These are phyloP conservation scores for Phytophthora macrochlamydospora DNA, from an alignment of 352 stramenopile species.

Conservation along the genomic window DNA sequence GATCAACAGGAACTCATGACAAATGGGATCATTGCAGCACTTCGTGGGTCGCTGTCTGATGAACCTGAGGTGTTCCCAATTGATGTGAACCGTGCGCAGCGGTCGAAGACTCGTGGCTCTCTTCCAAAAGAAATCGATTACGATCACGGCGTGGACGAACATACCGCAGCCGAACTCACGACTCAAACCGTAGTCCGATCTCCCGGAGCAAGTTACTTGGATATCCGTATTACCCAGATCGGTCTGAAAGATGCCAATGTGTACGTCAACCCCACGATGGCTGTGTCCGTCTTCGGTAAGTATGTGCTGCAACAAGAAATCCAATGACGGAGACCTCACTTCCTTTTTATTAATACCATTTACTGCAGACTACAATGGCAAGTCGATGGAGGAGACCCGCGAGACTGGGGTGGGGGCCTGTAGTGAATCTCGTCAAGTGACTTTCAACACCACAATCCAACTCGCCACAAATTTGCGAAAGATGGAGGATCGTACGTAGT, in stretches of 20 bases:
- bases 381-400: conserved; percentile 54
- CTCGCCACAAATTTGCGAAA: conserved; percentile 52
- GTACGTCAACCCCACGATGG: conserved; percentile 70
- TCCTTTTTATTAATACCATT: not conserved
- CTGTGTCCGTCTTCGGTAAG: conserved; percentile 65
- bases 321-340: not conserved
- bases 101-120: conserved; percentile 30
- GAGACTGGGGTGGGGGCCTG: conserved; percentile 52
- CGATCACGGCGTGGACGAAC: conserved; percentile 29
- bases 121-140: conserved; percentile 30
- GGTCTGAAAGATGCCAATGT: conserved; percentile 67
- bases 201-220: conserved; percentile 50
- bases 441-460: conserved; percentile 50
- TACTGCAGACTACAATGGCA: conserved; percentile 48
- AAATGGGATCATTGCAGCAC: conserved; percentile 23
- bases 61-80: conserved; percentile 50
- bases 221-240: conserved; percentile 59
- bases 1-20: not conserved
- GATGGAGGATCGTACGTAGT: conserved; percentile 57
- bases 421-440: conserved; percentile 50
- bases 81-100: conserved; percentile 16
- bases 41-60: conserved; percentile 41
- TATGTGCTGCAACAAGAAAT: not conserved
- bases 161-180: conserved; percentile 21
- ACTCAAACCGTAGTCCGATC: conserved; percentile 24